Conservation (phyloP, 805 yeast genomes). For the Starmerella vaccinii region DNA sequence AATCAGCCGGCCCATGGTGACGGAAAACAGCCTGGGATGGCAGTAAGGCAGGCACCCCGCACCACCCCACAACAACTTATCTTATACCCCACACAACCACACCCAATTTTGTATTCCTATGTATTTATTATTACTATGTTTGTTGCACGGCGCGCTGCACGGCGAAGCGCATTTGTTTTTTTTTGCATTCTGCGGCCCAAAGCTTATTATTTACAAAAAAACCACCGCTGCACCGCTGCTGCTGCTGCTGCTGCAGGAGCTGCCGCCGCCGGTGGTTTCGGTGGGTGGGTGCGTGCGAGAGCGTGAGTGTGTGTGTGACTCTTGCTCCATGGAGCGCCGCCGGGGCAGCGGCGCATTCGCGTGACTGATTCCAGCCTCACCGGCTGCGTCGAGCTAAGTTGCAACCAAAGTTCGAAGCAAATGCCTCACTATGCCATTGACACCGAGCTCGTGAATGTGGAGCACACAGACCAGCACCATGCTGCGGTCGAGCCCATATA, state of each 20-base stretch:
- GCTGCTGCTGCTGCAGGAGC: too few species aligned
- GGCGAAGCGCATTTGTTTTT: neutral
- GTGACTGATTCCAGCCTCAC: neutral
- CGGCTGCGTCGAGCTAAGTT: too few species aligned
- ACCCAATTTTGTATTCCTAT: constrained; percentile 5
- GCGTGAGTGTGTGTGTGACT: too few species aligned
- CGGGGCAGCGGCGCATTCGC: too few species aligned
- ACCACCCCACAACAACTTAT: neutral
- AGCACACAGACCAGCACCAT: constrained; percentile 57
- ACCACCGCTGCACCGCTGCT: too few species aligned
- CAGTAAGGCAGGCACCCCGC: constrained; percentile 17
- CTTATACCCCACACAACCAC: neutral
- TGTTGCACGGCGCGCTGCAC: neutral
- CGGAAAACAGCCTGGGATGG: constrained; percentile 37
- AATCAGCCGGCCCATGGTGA: constrained; percentile 34
- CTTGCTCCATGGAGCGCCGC: too few species aligned
- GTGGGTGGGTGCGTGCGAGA: too few species aligned
- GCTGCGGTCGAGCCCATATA: constrained; percentile 82
- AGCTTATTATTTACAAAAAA: too few species aligned
- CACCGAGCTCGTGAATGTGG: constrained; percentile 58
- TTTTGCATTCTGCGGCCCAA: too few species aligned
- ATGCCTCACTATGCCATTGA: constrained; percentile 34
- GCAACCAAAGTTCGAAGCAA: too few species aligned
- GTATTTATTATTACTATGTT: neutral
- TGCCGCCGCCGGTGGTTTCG: too few species aligned